Base-by-base conservation (phyloP, 257 asterid species). In the Salvia miltiorrhiza region DNA sequence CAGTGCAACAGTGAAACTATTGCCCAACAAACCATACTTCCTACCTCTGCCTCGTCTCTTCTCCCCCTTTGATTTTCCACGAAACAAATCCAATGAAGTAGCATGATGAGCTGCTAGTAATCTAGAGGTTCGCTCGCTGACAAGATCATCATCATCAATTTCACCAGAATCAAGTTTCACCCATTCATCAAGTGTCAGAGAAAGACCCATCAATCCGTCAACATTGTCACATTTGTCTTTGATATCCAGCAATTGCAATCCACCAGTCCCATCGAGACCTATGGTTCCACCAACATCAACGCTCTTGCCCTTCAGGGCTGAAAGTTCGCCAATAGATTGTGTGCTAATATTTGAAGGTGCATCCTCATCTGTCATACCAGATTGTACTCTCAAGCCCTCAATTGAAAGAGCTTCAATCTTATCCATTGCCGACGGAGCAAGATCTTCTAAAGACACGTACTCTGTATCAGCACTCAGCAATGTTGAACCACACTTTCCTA, bases 181-280 rank as follows among this genome's bases (percentile, higher is more conserved):
- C 99, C 98, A 94, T 76, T 94, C 96, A 73, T 94, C 97, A 76
- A 94, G 97, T 32, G 96, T 85, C 41, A 93, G 83, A 26, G 98
- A 87, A 12, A 93, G 82, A 30, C 89, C 92, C 95, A 93, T 93
- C 58, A 93, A 74, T 67, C 94, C 98, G 75, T 93, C 97, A 28
- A 88, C 82, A 40, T 77, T 88, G 53, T 81, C 93, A 37, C 82
- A 86, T 20, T 84, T 85, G 61, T 85, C 87, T 77, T 85, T 89
- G 35, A 91, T 72, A 76, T 91, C 95, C 75, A 94, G 72, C 68
- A 94, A 78, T 59, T 89, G 90, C 78, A 90, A 76, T 56, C 97
- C 97, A 72, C 95, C 87, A 21, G 93, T 83, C 23, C 95, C 95
- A 75, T 86, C 87, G 9, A 90, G 88, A 63, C 87, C 94, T 14